Conservation (phyloP, 2,329 filamentous ascomycete genomes). For the Cladosporium halotolerans region DNA sequence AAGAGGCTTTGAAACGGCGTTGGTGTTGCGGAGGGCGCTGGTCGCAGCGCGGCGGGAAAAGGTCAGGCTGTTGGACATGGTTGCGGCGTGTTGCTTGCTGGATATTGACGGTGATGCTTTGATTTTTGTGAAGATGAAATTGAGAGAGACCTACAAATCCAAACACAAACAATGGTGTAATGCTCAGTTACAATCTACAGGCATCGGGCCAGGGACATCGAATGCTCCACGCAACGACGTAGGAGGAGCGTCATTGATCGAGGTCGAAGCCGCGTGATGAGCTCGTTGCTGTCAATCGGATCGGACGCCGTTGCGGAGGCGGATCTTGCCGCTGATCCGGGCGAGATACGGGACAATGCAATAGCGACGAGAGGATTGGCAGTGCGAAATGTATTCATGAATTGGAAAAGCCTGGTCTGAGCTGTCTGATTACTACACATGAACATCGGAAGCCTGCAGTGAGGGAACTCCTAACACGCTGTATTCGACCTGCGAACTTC, state of each 20-base stretch:
- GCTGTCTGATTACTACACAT: too few relatives aligned
- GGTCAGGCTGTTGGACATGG: slow-evolving; percentile 35
- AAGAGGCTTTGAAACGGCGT: not conserved
- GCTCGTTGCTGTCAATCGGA: not conserved
- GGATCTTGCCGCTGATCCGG: slow-evolving; percentile 1
- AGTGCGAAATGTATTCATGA: too few relatives aligned
- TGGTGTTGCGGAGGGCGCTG: not conserved
- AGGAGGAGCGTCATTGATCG: slow-evolving; percentile 9
- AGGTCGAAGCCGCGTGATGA: not conserved
- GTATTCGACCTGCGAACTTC: not conserved
- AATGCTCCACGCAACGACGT: slow-evolving; percentile 7
- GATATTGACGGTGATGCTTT: not conserved
- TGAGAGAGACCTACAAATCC: not conserved
- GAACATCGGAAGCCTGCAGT: too few relatives aligned
- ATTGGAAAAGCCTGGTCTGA: too few relatives aligned
- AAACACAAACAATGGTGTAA: not conserved
- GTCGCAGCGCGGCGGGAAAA: slow-evolving; percentile 29
- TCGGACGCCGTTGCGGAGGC: not conserved
- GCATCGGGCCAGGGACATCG: not conserved
- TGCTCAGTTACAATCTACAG: too few relatives aligned
- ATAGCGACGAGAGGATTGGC: too few relatives aligned
- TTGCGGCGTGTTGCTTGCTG: slow-evolving; percentile 4
- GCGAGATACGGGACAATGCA: too few relatives aligned
- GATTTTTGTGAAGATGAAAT: not conserved
- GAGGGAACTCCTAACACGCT: not conserved